These are phyloP conservation scores for Blastomyces emzantsi DNA, from an alignment of 2,329 filamentous ascomycete genomes.

Conservation along the genomic window DNA sequence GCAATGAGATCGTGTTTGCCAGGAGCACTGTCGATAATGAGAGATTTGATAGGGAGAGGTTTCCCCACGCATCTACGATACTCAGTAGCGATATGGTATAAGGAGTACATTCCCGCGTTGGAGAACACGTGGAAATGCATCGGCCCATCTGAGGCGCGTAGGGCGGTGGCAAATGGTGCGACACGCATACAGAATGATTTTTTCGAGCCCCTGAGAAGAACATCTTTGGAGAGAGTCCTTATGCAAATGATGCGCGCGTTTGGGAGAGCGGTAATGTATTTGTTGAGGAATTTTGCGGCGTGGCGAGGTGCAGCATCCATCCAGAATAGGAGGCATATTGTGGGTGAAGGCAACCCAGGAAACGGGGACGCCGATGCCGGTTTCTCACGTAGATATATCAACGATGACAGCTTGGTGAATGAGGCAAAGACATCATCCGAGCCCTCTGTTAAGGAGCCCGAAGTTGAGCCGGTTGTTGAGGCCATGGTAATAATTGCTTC, in stretches of 20 bases:
- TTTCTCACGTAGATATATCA: constrained; percentile 32
- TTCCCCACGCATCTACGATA: constrained; percentile 30
- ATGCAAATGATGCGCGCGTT: constrained; percentile 37
- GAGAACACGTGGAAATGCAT: constrained; percentile 43
- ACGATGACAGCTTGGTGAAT: constrained; percentile 31
- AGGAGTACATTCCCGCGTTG: constrained; percentile 40
- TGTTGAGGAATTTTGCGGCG: constrained; percentile 40
- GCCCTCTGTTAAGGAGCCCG: not conserved
- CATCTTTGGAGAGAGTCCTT: constrained; percentile 27
- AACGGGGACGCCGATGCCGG: not conserved
- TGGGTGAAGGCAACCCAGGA: constrained; percentile 16
- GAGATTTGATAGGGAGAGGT: constrained; percentile 32
- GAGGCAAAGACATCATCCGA: constrained; percentile 5
- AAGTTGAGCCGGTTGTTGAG: not conserved
- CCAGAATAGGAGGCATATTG: constrained; percentile 42
- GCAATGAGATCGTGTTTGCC: constrained; percentile 27
- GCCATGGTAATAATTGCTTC: not conserved
- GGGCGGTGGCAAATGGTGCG: constrained; percentile 28
- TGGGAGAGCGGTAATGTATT: constrained; percentile 38
- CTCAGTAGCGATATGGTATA: constrained; percentile 30
- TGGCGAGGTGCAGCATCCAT: constrained; percentile 39
- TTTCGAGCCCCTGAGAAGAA: constrained; percentile 20
- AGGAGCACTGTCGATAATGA: constrained; percentile 41
- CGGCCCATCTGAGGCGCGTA: constrained; percentile 23
- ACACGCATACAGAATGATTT: constrained; percentile 23